phyloP scores from a whole-genome alignment of 169 alveolate species.

The Plasmodium coatneyi region DNA sequence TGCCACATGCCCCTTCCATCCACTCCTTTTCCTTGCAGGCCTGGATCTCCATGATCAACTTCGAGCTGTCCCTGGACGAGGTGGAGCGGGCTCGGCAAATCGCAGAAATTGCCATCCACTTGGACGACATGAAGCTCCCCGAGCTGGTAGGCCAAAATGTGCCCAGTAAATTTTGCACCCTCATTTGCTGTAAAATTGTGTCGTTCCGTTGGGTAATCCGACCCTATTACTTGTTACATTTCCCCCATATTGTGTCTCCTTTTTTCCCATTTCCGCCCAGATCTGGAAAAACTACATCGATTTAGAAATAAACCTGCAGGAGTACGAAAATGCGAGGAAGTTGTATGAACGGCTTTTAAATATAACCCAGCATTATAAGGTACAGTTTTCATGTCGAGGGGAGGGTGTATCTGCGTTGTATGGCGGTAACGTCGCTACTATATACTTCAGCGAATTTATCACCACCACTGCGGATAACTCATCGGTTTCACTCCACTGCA shows the following conservation, averaged over 20 bases:
- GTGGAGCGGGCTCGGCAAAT: constrained; percentile 91
- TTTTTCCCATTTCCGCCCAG: constrained; percentile 20
- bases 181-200: not conserved
- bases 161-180: not conserved
- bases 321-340: constrained; percentile 86
- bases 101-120: constrained; percentile 90
- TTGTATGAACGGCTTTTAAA: constrained; percentile 92
- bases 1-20: not conserved
- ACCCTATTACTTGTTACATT: not conserved
- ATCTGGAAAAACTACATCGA: constrained; percentile 89
- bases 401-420: not conserved
- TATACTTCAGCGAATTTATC: too few relatives aligned
- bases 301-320: constrained; percentile 83
- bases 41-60: constrained; percentile 91
- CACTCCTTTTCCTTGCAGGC: constrained; percentile 76
- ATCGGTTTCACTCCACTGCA: not conserved
- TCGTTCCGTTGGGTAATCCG: not conserved
- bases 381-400: not conserved
- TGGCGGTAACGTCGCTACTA: not conserved
- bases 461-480: not conserved
- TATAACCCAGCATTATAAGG: constrained; percentile 93
- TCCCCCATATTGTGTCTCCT: not conserved
- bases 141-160: constrained; percentile 81
- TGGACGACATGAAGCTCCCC: constrained; percentile 92
- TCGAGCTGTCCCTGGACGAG: constrained; percentile 92